These are phyloP conservation scores for Rhynchosporium graminicola DNA, from an alignment of 2,329 filamentous ascomycete genomes.

Conservation along the genomic window DNA sequence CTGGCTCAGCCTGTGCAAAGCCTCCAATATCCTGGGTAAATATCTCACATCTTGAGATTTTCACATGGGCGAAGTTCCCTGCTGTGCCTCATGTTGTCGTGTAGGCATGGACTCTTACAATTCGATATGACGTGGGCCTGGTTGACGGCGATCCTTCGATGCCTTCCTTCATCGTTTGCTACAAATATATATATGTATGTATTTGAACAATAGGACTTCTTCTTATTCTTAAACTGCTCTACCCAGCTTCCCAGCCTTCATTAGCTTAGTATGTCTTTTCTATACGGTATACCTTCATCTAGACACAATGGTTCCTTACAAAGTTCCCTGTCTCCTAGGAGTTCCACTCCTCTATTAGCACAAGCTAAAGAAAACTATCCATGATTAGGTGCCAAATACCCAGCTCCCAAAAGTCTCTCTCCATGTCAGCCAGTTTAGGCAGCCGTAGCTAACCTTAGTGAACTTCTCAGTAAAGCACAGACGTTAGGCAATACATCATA, in stretches of 20 bases:
- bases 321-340: slow-evolving; percentile 6
- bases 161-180: too few species aligned
- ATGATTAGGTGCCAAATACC: slow-evolving; percentile 21
- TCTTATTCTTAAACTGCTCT: too few species aligned
- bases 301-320: neutral
- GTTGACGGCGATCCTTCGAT: neutral
- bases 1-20: slow-evolving; percentile 4
- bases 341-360: neutral
- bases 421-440: slow-evolving; percentile 19
- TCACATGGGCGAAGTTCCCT: neutral
- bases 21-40: neutral
- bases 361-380: slow-evolving; percentile 16
- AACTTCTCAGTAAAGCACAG: slow-evolving; percentile 19
- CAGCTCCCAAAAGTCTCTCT: slow-evolving; percentile 20
- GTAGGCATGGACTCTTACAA: neutral
- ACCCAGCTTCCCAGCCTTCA: neutral
- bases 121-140: neutral
- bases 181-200: too few species aligned
- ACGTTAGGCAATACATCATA: slow-evolving; percentile 21
- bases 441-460: slow-evolving; percentile 23
- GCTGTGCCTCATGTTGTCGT: neutral
- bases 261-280: neutral
- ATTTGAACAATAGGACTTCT: too few species aligned
- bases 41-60: neutral
- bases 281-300: neutral